Evolutionary conservation across 768 basidiomycete genomes (phyloP), one percentile per base, ranked within the genome.

Genomic region (Suillus variegatus): DNA sequence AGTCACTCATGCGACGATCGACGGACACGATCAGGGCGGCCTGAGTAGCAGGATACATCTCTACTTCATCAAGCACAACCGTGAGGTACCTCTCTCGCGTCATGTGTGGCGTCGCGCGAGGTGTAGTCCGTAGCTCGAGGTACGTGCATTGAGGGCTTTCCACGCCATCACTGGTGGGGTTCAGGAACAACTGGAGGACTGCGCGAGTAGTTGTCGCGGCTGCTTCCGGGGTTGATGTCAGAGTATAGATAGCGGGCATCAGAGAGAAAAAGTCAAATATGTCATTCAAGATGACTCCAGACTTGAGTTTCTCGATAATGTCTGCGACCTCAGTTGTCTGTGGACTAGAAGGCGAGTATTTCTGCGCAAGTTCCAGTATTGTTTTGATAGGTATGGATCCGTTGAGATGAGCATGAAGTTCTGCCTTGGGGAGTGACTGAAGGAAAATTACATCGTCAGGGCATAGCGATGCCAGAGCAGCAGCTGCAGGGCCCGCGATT

Each of bases 361-460:
- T 12, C 47, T 49, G 47, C 3, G n/a, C 47, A 13, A 95, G 85
- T 8, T 86, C 82, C 67, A 86, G 86, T 0, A 94, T 82, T 38
- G 86, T 76, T 0, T 77, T 63, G 35, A 93, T 77, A 1, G 93
- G 93, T 41, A 95, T 94, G 12, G 87, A 94, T 0, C 93, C 93
- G 68, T 94, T 94, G 5, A 94, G 84, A 72, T 94, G 93, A 0
- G 93, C 93, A 66, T 94, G 93, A 0, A 95, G 83, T 71, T 95
- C 93, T 1, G 92, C 92, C 75, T 95, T 95, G 12, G 90, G 90
- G 0, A 94, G 81, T 1, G 67, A 64, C 57, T 84, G 79, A 51
- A 95, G 78, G 74, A 94, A 94, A 7, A 73, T 47, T 25, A 88
- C 60, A 68, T 94, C 88, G 7, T 76, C 67, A 0, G 78, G 66